Base-by-base conservation (phyloP, 345 rosid genomes). In the Raphanus raphanistrum region DNA sequence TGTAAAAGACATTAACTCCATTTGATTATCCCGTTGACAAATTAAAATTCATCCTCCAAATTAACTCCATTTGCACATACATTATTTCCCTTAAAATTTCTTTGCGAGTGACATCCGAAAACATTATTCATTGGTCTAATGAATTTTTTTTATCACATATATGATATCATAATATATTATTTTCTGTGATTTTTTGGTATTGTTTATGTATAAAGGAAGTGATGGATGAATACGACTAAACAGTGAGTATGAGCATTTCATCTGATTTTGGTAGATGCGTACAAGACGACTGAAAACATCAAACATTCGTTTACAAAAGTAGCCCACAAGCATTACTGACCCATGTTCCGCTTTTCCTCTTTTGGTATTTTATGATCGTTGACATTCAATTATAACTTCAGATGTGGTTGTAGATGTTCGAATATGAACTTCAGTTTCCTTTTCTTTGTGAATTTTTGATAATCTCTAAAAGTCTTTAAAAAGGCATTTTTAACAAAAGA, bases 221-320 rank as follows among this genome's bases (percentile, higher is more conserved):
- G 60, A 36, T 25, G 29, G 50, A 64, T 15, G 81, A 78, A 71
- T 65, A 71, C 54, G 81, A 78, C 81, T 78, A 65, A 71, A 71
- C 72, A 78, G 6, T 78, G 76, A 31, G 67, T 25, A 64, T 21
- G 8, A 54, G 66, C 26, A 28, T 63, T 63, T 55, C 13, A 48
- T 26, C 8, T 68, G 54, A 2, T 60, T 32, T 45, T 78, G 63
- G 73, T 78, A 71, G 59, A 77, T 78, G 38, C 76, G 48, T 58
- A 72, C 77, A 72, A 78, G 62, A 77, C 67, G 59, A 78, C 21
- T 57, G 32, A 65, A 68, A 78, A 64, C 76, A 78, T 29, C n/a
- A 73, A 54, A 79, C 77, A 78, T 72, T 78, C 81, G 72, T 59
- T 15, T 26, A 29, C 5, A 64, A 15, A 68, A 59, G 12, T 58